Evolutionary conservation across 805 yeast species (phyloP).

Genomic region (Kluyveromyces lactis): DNA sequence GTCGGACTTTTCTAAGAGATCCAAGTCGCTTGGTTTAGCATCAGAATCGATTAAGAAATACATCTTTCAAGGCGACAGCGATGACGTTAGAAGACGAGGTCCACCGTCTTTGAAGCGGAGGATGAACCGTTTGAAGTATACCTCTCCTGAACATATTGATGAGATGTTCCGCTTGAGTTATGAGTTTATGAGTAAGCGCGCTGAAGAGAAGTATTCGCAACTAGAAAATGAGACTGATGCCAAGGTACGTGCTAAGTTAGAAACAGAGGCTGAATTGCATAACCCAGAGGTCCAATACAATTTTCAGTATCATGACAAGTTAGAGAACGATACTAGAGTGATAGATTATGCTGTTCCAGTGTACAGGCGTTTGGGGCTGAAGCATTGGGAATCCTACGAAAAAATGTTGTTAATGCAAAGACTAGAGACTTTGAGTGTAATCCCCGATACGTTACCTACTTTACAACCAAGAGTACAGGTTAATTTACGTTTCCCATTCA

Average conservation of each 20-base stretch:
- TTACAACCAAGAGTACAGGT: constrained; percentile 74
- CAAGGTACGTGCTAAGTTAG: constrained; percentile 27
- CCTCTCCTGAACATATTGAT: constrained; percentile 60
- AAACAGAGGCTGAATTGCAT: constrained; percentile 54
- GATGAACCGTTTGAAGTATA: constrained; percentile 43
- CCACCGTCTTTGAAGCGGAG: constrained; percentile 44
- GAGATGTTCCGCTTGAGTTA: constrained; percentile 68
- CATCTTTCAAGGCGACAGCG: constrained; percentile 29
- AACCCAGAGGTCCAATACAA: constrained; percentile 85
- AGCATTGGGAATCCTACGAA: constrained; percentile 64
- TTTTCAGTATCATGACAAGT: constrained; percentile 36
- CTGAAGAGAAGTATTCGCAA: constrained; percentile 33
- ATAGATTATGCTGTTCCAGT: constrained; percentile 71
- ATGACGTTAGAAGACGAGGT: constrained; percentile 27
- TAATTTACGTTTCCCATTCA: constrained; percentile 64
- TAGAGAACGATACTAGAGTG: constrained; percentile 33
- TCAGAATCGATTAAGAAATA: constrained; percentile 22
- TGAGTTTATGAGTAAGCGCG: constrained; percentile 42
- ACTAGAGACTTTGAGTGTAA: constrained; percentile 71
- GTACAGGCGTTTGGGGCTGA: constrained; percentile 58
- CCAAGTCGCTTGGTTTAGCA: constrained; percentile 23
- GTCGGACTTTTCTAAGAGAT: constrained; percentile 21
- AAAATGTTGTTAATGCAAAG: constrained; percentile 86
- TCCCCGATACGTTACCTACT: constrained; percentile 93
- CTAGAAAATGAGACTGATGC: constrained; percentile 18